Evolutionary conservation across 768 basidiomycete species (phyloP).

Genomic region (Mrakia frigida): DNA sequence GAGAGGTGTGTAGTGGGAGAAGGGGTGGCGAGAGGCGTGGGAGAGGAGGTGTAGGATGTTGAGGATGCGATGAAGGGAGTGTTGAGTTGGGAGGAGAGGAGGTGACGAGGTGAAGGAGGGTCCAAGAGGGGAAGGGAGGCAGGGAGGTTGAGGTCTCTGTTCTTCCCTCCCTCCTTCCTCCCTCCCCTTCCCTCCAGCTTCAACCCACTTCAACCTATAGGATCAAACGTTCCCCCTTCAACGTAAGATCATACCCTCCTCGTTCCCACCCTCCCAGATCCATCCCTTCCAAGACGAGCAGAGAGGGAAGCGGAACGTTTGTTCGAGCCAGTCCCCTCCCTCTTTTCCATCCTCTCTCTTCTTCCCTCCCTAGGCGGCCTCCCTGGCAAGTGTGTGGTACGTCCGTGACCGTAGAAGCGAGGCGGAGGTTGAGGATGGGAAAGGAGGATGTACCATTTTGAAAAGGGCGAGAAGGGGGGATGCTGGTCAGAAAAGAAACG

Average conservation of each 20-base stretch:
- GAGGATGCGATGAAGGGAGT: not conserved
- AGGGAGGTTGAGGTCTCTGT: not conserved
- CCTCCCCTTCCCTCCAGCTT: not conserved
- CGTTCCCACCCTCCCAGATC: not conserved
- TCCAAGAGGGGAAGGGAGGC: not conserved
- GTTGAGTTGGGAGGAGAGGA: not conserved
- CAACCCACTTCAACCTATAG: not conserved
- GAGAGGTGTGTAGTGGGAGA: not conserved
- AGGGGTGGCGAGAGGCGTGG: not conserved
- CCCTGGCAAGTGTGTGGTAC: not conserved
- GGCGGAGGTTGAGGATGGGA: not conserved
- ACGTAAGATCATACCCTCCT: not conserved
- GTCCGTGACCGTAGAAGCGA: not conserved
- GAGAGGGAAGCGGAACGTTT: not conserved
- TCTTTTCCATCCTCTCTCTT: not conserved
- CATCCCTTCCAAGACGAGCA: not conserved
- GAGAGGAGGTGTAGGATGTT: not conserved
- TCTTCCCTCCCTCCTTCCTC: not conserved
- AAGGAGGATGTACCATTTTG: not conserved
- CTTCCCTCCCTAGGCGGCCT: not conserved
- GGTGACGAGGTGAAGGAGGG: no score
- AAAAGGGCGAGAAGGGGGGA: not conserved
- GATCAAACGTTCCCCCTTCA: slow-evolving; percentile 8
- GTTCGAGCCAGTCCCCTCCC: not conserved
- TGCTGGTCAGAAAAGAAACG: not conserved